Evolutionary conservation across 352 stramenopile genomes (phyloP), one percentile per base, ranked within the genome.

Genomic region (Phytophthora meadii): DNA sequence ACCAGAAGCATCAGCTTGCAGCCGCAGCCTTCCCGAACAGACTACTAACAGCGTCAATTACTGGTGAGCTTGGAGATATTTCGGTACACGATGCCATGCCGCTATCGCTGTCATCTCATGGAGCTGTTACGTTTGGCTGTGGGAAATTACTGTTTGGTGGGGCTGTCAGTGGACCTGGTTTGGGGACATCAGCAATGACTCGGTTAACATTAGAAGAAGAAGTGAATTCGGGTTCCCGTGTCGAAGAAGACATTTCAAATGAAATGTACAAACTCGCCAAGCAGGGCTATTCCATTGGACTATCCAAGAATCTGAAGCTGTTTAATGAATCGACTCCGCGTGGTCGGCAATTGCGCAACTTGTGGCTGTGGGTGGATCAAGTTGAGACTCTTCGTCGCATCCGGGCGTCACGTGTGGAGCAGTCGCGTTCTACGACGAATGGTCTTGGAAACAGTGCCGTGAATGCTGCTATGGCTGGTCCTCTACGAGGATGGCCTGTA

Each of bases 301-400:
- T 95, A 8, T 77, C 84, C 7, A 93, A 88, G 60, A 94, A 89
- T 59, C 45, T 93, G 15, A 86, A 90, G 56, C 57, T 95, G 8
- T 93, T 94, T 50, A 74, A 71, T 14, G 63, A 68, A 11, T 52
- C 58, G 6, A 82, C 65, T 32, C 62, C 63, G 15, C 76, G 76
- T 1, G 69, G 81, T 28, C 81, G 81, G 3, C 74, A 90, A 46
- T 58, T 94, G 37, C 77, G 75, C 2, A 77, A 79, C 51, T 65
- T 95, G 15, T 95, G 88, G 88, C 49, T 82, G n/a, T 95, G 88
- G 88, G 82, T 95, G 7, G 84, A 95, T 39, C 88, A 95, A 72
- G 80, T 91, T 9, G 88, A 95, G 53, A 68, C 79, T 2, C 63
- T 95, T 28, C 82, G 86, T 17, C 79, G 83, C n/a, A 77, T 84